phyloP scores from a whole-genome alignment of 176 grass and related monocot species.

The Paspalum vaginatum region DNA sequence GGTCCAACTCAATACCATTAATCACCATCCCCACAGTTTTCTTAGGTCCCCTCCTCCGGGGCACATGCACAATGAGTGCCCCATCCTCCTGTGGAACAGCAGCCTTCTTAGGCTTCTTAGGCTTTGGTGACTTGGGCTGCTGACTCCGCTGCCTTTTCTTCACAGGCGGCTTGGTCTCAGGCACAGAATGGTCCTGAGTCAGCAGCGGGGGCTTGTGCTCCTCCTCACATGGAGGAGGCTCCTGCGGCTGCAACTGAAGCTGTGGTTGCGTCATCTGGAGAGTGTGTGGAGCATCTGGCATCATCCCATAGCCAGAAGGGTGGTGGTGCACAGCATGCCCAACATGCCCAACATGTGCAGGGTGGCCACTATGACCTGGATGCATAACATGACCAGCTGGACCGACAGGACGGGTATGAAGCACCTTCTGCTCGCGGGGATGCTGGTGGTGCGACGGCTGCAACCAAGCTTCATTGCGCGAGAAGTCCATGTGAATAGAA shows the following conservation, averaged over 20 bases:
- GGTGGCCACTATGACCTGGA: constrained; percentile 25
- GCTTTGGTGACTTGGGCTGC: constrained; percentile 55
- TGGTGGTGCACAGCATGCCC: constrained; percentile 53
- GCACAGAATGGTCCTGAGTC: constrained; percentile 45
- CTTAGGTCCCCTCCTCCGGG: constrained; percentile 46
- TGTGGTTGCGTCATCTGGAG: constrained; percentile 69
- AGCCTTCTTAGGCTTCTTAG: constrained; percentile 81
- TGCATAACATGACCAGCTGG: constrained; percentile 28
- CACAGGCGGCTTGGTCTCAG: constrained; percentile 25
- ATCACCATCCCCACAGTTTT: constrained; percentile 69
- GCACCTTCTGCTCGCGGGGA: constrained; percentile 49
- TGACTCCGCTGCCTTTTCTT: constrained; percentile 61
- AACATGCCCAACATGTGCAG: constrained; percentile 28
- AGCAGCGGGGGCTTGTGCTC: constrained; percentile 24
- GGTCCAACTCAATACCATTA: constrained; percentile 82
- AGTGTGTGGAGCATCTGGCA: constrained; percentile 48
- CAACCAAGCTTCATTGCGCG: constrained; percentile 1
- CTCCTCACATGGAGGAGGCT: constrained; percentile 51
- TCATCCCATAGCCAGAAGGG: constrained; percentile 45
- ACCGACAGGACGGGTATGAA: constrained; percentile 35
- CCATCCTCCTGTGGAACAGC: constrained; percentile 40
- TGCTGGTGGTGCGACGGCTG: constrained; percentile 32
- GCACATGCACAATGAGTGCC: constrained; percentile 37
- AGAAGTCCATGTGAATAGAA: neutral
- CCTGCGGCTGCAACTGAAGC: constrained; percentile 3